These are phyloP conservation scores for Xylariaceae sp. DNA, from an alignment of 2,329 filamentous ascomycete species.

Conservation along the genomic window DNA sequence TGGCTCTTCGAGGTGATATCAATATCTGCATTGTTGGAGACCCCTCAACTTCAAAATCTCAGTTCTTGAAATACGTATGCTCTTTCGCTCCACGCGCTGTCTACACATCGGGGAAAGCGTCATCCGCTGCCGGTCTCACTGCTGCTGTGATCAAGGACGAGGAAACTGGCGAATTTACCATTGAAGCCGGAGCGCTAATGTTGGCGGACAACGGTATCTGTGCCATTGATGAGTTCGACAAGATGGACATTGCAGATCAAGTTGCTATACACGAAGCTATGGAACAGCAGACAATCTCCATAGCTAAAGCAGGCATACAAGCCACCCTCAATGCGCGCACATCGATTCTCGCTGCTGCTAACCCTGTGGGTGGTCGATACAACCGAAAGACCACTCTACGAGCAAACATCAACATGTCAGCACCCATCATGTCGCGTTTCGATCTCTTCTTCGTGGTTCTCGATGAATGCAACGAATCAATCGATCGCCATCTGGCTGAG, in stretches of 20 bases:
- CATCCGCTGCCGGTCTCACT: conserved; percentile 93
- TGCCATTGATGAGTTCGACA: conserved; percentile 98
- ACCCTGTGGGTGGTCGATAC: conserved; percentile 93
- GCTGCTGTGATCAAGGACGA: conserved; percentile 97
- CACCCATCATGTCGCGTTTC: conserved; percentile 98
- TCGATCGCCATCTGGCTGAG: conserved; percentile 85
- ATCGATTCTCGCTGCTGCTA: conserved; percentile 91
- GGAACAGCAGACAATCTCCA: conserved; percentile 99
- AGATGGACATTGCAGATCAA: conserved; percentile 97
- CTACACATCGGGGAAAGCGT: conserved; percentile 96
- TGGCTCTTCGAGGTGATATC: conserved; percentile 94
- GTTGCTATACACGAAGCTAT: conserved; percentile 99
- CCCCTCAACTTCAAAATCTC: conserved; percentile 93
- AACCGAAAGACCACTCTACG: conserved; percentile 92
- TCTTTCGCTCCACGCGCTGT: conserved; percentile 94
- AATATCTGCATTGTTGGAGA: conserved; percentile 99
- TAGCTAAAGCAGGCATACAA: conserved; percentile 97
- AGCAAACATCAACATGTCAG: conserved; percentile 97
- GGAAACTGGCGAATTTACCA: conserved; percentile 97
- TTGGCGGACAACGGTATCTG: conserved; percentile 95
- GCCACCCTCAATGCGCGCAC: conserved; percentile 95
- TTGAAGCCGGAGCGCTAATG: conserved; percentile 97
- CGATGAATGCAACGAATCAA: conserved; percentile 89
- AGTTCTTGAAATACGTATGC: conserved; percentile 97
- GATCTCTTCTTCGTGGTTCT: conserved; percentile 98